Base-by-base conservation (phyloP, 2,329 filamentous ascomycete genomes). In the Hymenoscyphus repandus region DNA sequence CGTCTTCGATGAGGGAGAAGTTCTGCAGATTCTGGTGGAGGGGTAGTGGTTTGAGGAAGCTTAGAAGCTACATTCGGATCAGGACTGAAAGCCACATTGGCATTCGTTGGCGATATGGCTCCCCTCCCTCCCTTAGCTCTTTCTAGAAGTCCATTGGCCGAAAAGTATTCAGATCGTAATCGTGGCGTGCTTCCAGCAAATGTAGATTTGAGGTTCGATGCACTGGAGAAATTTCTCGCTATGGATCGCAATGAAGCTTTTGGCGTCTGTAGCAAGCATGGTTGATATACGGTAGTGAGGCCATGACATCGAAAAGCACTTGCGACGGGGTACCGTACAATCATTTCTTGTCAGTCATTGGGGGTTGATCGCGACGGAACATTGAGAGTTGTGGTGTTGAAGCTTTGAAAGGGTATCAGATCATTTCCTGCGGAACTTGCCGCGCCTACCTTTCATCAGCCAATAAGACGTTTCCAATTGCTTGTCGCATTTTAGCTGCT, bases 1-100 rank as follows among this genome's bases (percentile, higher is more conserved):
- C 63, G 57, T 55, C 60, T 51, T 56, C 64, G 58, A 49, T 68
- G 65, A 13, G 64, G 64, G 30, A 66, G 62, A 30, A 61, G 54
- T 47, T 58, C 33, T 42, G 46, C 51, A 27, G 54, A 41, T 51
- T 43, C 39, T 45, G 50, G 38, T 40, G 50, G 43, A 34, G 49
- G 30, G 36, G 50, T 36, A 41, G 39, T 38, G 39, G 49, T 31
- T n/a, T 40, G 34, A 40, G 20, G 20, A 15, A 20, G 39, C 49
- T 58, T 57, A 15, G 49, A 34, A 51, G 53, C 33, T 49, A 47
- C 56, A 50, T 47, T 51, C n/a, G 32, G 43, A 6, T 38, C 17
- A 47, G 40, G 48, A 46, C 54, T 59, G 58, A 56, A 52, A 20
- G 34, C 37, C 15, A 44, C 47, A 31, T 54, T 53, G 20, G 50